Conservation (phyloP, 2,329 filamentous ascomycete species). For the Cordyceps javanica region DNA sequence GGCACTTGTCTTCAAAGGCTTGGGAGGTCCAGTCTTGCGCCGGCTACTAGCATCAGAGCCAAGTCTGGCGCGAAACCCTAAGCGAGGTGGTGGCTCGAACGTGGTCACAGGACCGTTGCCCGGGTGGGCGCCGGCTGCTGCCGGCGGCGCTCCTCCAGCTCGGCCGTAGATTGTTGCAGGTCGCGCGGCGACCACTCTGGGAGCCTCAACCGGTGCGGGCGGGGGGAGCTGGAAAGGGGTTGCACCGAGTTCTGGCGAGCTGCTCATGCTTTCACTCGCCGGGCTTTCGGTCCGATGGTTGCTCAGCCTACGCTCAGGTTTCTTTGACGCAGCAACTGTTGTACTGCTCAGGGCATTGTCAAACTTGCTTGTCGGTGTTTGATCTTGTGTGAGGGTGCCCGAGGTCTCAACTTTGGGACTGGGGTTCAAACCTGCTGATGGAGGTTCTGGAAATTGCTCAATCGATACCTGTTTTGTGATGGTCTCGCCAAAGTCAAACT, state of each 20-base stretch:
- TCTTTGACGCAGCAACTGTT: background rate
- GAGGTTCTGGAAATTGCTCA: slow-evolving; percentile 6
- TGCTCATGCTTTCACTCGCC: background rate
- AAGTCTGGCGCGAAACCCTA: slow-evolving; percentile 11
- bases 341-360: background rate
- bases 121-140: slow-evolving; percentile 3
- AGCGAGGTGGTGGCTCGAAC: background rate
- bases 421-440: background rate
- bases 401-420: background rate
- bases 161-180: slow-evolving; percentile 7
- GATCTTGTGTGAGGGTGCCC: background rate
- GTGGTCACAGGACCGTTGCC: background rate
- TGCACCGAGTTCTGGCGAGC: background rate
- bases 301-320: background rate
- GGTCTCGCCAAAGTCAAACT: slow-evolving; percentile 32
- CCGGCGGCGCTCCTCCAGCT: background rate
- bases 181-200: background rate
- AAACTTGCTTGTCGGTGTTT: background rate
- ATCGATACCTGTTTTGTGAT: slow-evolving; percentile 18
- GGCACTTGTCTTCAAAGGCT: background rate
- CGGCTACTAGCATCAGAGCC: slow-evolving; percentile 10
- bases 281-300: background rate
- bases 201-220: background rate
- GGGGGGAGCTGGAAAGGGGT: background rate
- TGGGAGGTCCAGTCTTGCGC: slow-evolving; percentile 1